Percentiles rank a stretch among this genome's conserved stretches.
These are phyloP conservation scores for Acanthochlamys bracteata DNA, from an alignment of 106 monocot genomes.

Conservation along the genomic window DNA sequence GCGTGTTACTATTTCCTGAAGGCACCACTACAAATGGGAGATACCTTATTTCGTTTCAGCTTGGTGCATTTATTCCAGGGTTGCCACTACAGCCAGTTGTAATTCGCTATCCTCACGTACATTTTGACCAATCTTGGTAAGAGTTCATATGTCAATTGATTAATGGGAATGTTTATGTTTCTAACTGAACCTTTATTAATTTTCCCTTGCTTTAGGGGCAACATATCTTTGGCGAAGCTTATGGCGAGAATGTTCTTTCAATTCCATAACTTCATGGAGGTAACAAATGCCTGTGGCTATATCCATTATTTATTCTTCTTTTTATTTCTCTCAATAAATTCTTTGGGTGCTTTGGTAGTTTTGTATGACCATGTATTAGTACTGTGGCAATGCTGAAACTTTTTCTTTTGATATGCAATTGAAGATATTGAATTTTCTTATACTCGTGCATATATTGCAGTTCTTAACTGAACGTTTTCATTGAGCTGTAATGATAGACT, in stretches of 20 bases:
- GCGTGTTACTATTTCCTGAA: slow-evolving; percentile 85
- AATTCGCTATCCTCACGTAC: slow-evolving; percentile 80
- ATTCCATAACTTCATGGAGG: slow-evolving; percentile 99
- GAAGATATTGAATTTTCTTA: too few species aligned
- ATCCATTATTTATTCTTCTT: too few species aligned
- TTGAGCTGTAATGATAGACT: too few species aligned
- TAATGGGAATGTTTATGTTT: slow-evolving; percentile 1
- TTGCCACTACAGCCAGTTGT: slow-evolving; percentile 82
- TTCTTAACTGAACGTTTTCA: too few species aligned
- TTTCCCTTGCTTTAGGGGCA: slow-evolving; percentile 52
- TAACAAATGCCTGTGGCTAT: slow-evolving; percentile 16
- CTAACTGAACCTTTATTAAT: slow-evolving; percentile 3
- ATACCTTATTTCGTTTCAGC: slow-evolving; percentile 79
- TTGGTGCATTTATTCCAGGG: slow-evolving; percentile 86
- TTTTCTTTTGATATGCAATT: too few species aligned
- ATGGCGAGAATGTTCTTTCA: slow-evolving; percentile 98
- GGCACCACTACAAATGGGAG: slow-evolving; percentile 97
- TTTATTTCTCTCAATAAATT: too few species aligned
- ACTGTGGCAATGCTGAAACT: too few species aligned
- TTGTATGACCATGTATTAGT: too few species aligned
- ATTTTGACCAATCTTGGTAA: slow-evolving; percentile 99
- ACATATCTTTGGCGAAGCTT: slow-evolving; percentile 66
- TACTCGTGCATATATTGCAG: too few species aligned
- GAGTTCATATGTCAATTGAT: neutral
- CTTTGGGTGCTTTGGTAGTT: too few species aligned